Evolutionary conservation across 352 stramenopile species (phyloP), one percentile per base, ranked within the genome.

Genomic region (Phytophthora constricta): DNA sequence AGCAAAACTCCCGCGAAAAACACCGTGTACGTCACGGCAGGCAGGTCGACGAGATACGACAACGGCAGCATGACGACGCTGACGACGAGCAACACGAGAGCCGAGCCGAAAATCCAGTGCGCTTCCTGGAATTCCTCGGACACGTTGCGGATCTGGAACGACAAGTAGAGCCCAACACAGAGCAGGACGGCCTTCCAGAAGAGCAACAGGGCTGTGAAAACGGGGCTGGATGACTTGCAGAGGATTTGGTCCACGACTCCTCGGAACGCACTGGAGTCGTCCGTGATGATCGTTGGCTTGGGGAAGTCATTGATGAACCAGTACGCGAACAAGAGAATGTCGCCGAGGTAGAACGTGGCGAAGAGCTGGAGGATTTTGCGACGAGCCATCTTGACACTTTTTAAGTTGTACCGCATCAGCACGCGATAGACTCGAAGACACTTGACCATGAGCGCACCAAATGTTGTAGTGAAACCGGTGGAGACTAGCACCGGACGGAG

Each of bases 61-160:
- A 85, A 54, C 27, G 71, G 61, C 9, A 85, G 26, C 4, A 85
- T 62, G 10, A 85, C 48, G 2, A 80, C 26, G 16, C 68, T 69
- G 3, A 50, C 58, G 16, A 80, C 27, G 3, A 80, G 27, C 42
- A 83, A 67, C 31, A 79, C 59, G 1, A 77, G 39, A 1, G 67
- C 62, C 2, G 82, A 80, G 2, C 48, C 62, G 43, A 84, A 76
- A 25, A 80, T 85, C 79, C 79, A 84, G 31, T 80, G 64, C 2
- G 77, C 79, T 27, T 88, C 79, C 37, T 88, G 79, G 49, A 86
- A 88, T 45, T 86, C 74, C 0, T 55, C 49, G 20, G 74, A 82
- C 1, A 80, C 74, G 20, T 86, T 66, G n/a, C 69, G 77, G 56
- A 84, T 86, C 4, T 80, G 43, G 51, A 86, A 83, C 26, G 68